Evolutionary conservation across 225 moss, liverwort and hornwort species (phyloP).

Genomic region (Bryoerythrophyllum caledonicum): DNA sequence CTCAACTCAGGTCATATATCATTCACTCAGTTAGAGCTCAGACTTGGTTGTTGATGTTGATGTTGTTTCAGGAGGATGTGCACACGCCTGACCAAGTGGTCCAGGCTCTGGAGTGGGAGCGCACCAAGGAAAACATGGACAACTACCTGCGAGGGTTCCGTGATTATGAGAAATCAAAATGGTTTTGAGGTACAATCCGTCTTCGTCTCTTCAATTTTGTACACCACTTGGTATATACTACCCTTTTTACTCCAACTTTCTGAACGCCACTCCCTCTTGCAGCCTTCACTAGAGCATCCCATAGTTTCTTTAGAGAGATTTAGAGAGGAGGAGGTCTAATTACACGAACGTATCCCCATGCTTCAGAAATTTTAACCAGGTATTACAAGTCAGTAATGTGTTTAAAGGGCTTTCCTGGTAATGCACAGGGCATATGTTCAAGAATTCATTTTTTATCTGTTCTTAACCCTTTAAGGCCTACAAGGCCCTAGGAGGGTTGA

Average conservation of each 20-base stretch:
- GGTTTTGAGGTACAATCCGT: constrained; percentile 59
- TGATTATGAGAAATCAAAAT: constrained; percentile 89
- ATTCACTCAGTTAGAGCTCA: background rate
- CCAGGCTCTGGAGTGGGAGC: constrained; percentile 73
- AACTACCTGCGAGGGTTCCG: constrained; percentile 91
- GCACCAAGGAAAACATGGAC: constrained; percentile 78
- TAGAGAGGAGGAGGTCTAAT: constrained; percentile 1
- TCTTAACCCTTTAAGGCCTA: too few species aligned
- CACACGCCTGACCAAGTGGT: constrained; percentile 73
- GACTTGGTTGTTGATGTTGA: background rate
- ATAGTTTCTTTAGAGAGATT: background rate
- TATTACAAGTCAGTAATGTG: background rate
- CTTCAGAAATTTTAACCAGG: constrained; percentile 7
- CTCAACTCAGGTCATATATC: background rate
- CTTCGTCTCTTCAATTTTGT: constrained; percentile 14
- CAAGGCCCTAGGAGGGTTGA: too few species aligned
- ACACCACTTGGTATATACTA: constrained; percentile 11
- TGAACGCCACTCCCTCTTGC: background rate
- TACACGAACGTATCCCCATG: constrained; percentile 1
- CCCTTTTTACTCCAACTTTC: constrained; percentile 10
- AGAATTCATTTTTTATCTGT: background rate
- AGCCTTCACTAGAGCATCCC: constrained; percentile 3
- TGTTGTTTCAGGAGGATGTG: constrained; percentile 53
- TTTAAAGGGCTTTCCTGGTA: constrained; percentile 6
- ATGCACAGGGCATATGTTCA: constrained; percentile 2